Evolutionary conservation across 805 yeast species (phyloP).

Genomic region (Nakazawaea ishiwadae): DNA sequence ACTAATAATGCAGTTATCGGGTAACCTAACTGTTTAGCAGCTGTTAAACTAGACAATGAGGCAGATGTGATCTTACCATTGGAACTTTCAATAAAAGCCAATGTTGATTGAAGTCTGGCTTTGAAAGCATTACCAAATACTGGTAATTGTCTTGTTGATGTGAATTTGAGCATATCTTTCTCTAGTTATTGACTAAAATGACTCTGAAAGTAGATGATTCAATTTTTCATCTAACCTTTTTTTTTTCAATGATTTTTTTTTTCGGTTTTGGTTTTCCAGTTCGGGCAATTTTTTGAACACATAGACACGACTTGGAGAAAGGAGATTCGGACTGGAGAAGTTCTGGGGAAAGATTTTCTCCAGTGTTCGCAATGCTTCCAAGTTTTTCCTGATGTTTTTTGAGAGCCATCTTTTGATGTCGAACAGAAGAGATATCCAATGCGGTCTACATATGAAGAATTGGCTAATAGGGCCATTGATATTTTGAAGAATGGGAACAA

Average conservation of each 20-base stretch:
- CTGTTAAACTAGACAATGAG: conserved; percentile 67
- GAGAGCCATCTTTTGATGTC: too few relatives aligned
- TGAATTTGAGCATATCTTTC: neutral
- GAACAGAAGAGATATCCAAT: too few relatives aligned
- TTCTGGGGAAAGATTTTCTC: too few relatives aligned
- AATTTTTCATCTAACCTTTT: neutral
- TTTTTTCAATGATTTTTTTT: too few relatives aligned
- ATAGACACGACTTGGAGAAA: too few relatives aligned
- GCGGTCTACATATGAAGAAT: conserved; percentile 5
- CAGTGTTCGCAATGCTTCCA: too few relatives aligned
- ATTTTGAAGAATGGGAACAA: conserved; percentile 1
- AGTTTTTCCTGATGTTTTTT: too few relatives aligned
- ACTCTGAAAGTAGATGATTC: too few relatives aligned
- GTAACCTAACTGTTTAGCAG: conserved; percentile 71
- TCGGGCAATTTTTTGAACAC: too few relatives aligned
- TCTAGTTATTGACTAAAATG: neutral
- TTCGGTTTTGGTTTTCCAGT: too few relatives aligned
- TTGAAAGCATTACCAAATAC: neutral
- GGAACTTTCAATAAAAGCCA: conserved; percentile 69
- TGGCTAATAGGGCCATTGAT: conserved; percentile 8
- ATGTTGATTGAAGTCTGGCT: conserved; percentile 57
- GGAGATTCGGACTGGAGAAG: too few relatives aligned
- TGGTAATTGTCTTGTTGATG: neutral
- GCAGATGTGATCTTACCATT: conserved; percentile 57
- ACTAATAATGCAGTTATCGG: conserved; percentile 77